Base-by-base conservation (phyloP, 2,329 filamentous ascomycete species). In the Sporothrix inflata region DNA sequence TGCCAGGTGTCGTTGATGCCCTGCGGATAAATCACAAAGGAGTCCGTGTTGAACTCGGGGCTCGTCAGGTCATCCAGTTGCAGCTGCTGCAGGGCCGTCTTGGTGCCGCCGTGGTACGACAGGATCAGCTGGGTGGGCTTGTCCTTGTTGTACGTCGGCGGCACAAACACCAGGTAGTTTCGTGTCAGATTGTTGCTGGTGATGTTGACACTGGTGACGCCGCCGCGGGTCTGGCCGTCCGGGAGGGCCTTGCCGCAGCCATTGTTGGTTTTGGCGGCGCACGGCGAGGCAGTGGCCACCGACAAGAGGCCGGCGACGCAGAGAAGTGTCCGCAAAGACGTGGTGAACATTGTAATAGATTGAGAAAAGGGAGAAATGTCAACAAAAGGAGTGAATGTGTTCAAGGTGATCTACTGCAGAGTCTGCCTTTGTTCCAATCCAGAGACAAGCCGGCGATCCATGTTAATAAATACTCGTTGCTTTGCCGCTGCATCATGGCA, bases 21-120 rank as follows among this genome's bases (percentile, higher is more conserved):
- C 42, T 67, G 65, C 0, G 65, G 65, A n/a, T 67, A 67, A 4
- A 67, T 8, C 3, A 67, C 65, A 19, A 67, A 19, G 5, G 65
- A 67, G 24, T 67, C 42, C 2, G 65, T 51, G 45, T 67, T 67
- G 27, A 67, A 67, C 27, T 21, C 65, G 24, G 65, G 65, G 24
- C 16, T n/a, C 6, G 65, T 67, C 42, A 67, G 27, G 24, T 67
- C 11, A 45, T 67, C 65, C 1, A 67, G 65, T 16, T 67, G 9
- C 8, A 67, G 65, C 45, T 67, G 65, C 7, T 67, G 24, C n/a
- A 51, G 19, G 1, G 65, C 65, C 3, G 65, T 67, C 65, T 51
- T 67, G 65, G 45, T 51, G 45, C 65, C 65, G 45, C 65, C 65
- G 65, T 67, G 65, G 45, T 53, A 67, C 24, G 65, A 67, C 42